Evolutionary conservation across 2,329 filamentous ascomycete genomes (phyloP).

Genomic region (Colletotrichum viniferum): DNA sequence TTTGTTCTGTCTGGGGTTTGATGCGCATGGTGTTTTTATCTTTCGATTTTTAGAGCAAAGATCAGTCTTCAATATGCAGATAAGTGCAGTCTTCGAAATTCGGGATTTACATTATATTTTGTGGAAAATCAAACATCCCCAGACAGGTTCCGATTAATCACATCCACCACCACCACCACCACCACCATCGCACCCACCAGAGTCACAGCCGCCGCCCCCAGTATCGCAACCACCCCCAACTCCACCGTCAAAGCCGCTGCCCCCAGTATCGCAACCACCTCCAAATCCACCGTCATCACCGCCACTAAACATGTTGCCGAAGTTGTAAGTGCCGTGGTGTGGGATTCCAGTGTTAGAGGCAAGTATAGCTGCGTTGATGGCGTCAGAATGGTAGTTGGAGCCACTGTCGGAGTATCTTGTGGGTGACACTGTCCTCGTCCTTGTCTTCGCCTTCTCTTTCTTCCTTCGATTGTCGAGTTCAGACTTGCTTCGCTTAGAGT

Average conservation of each 20-base stretch:
- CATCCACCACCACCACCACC: background rate
- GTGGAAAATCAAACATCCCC: background rate
- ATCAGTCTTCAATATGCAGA: background rate
- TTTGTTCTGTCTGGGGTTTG: background rate
- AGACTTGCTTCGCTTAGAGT: background rate
- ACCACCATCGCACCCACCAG: background rate
- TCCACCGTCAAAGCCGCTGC: background rate
- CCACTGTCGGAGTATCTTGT: background rate
- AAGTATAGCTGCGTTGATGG: background rate
- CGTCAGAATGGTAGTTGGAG: background rate
- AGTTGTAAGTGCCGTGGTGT: background rate
- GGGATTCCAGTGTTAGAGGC: background rate
- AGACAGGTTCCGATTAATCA: background rate
- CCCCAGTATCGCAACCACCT: background rate
- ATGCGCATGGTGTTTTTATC: background rate
- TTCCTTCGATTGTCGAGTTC: background rate
- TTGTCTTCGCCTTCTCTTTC: background rate
- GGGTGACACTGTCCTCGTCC: background rate
- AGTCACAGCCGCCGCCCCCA: background rate
- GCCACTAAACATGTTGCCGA: background rate
- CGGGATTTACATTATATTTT: background rate
- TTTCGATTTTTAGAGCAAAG: background rate
- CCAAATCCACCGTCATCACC: background rate
- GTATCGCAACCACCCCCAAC: background rate
- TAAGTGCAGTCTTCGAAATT: background rate